Conservation (phyloP, 345 rosid genomes). For the Diplotaxis tenuifolia region DNA sequence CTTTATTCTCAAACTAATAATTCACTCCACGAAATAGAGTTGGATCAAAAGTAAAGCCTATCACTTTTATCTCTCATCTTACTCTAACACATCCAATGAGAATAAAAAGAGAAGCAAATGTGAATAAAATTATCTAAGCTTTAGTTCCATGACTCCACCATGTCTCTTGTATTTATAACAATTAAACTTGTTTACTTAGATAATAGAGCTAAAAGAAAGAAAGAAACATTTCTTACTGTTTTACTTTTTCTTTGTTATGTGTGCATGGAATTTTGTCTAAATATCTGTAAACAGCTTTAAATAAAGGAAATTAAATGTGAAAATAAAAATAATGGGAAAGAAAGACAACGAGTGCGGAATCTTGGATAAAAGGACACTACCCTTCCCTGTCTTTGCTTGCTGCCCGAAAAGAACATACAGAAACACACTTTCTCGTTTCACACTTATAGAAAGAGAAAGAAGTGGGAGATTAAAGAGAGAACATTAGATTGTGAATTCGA, state of each 20-base stretch:
- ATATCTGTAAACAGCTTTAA: constrained; percentile 28
- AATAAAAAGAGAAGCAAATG: neutral
- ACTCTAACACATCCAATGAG: neutral
- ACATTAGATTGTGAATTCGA: neutral
- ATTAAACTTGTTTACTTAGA: neutral
- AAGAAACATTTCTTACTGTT: constrained; percentile 12
- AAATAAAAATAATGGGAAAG: neutral
- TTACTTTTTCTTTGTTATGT: constrained; percentile 13
- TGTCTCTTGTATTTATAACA: neutral
- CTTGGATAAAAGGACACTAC: constrained; percentile 51
- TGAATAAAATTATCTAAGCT: neutral
- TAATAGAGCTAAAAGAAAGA: neutral
- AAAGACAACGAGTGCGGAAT: constrained; percentile 39
- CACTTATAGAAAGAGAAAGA: constrained; percentile 24
- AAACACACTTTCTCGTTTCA: constrained; percentile 32
- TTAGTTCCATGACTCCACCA: neutral
- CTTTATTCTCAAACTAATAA: constrained; percentile 11
- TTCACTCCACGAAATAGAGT: constrained; percentile 5
- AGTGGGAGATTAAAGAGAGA: constrained; percentile 11
- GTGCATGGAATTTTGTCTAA: constrained; percentile 33
- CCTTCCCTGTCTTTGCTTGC: constrained; percentile 32
- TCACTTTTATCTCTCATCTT: constrained; percentile 10
- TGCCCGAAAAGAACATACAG: constrained; percentile 35
- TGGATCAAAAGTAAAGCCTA: constrained; percentile 17
- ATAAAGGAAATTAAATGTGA: constrained; percentile 32